Evolutionary conservation across 805 yeast genomes (phyloP), one percentile per base, ranked within the genome.

Genomic region (Ogataea chonburiensis): DNA sequence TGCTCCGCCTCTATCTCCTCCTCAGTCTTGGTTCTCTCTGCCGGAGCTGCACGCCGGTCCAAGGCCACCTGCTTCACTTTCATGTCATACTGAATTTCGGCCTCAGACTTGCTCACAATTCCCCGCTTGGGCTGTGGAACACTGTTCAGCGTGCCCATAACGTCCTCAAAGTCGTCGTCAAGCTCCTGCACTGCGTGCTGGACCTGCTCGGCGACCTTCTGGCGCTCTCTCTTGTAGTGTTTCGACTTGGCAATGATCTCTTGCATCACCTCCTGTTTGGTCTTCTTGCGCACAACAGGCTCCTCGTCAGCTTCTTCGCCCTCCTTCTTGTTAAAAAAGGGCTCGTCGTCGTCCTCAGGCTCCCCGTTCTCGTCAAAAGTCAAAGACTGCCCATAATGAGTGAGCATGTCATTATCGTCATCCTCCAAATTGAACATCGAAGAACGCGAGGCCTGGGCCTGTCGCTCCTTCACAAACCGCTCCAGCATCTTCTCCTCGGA

Each of bases 401-500:
- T 88, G 39, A 91, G 72, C 0, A 69, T 68, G 36, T 67, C 77
- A n/a, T 47, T 57, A 15, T 73, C 77, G 34, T 74, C 79, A 47
- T 83, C 93, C 18, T 86, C 91, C 34, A 89, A 74, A 54, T 85
- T 82, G 52, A 77, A 91, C 44, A 85, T 53, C 19, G 79, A 75
- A 26, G 70, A 66, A 48, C 72, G 79, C n/a, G 76, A 65, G 2
- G 73, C 58, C 41, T 73, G 73, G 12, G 71, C 53, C 58, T 87
- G 94, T 56, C 85, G 73, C 66, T 91, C 98, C 38, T 81, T 77
- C 4, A 96, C 86, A 67, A 87, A 93, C 66, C 98, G 79, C 56
- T 84, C 96, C 63, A 93, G 74, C 96, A 88, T 88, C 60, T 84
- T 86, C 49, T 93, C 96, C 61, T 93, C 98, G 9, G 79, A 79